Evolutionary conservation across 257 asterid genomes (phyloP), one percentile per base, ranked within the genome.

Genomic region (Solanum phureja): DNA sequence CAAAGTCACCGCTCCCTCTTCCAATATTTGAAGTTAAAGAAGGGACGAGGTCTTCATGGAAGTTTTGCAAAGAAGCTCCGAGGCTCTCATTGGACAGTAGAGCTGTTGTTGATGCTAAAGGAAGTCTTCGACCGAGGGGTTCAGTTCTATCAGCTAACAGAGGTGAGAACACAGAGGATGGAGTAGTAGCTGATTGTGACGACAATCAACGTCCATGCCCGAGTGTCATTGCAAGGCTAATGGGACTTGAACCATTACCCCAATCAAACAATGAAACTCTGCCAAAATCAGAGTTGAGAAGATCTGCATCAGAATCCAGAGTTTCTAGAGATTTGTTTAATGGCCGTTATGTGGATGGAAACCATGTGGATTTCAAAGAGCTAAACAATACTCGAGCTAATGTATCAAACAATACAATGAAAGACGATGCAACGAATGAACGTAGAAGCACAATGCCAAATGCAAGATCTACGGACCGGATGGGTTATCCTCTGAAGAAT

Each of bases 281-380:
- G n/a, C 89, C 91, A 52, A 89, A 88, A 87, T 93, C 95, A 19
- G 95, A 95, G 92, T 95, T 96, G 8, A 92, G 98, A 88, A 93
- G 98, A 94, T 95, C 98, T 87, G 94, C 98, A 35, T 97, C 99
- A 7, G 99, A 95, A 82, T 97, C 99, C 1, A 91, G 99, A 89
- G 97, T 92, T 34, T 91, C 99, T 0, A 88, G 96, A 86, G 98
- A 95, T 90, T 93, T 95, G 62, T 95, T 95, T 87, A 93, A 93
- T 52, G 89, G 93, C 33, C 92, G 95, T 62, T 90, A 92, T 88
- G 72, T 88, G 69, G 98, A 94, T 6, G 85, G 87, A 11, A 88
- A 77, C 90, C 79, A 86, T 83, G 86, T 92, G 73, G 90, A 88
- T 8, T 24, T 86, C 37, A 90, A 86, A 44, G 92, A 72, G 83